Evolutionary conservation across 2,329 filamentous ascomycete species (phyloP).

Genomic region (Aspergillus tanneri): DNA sequence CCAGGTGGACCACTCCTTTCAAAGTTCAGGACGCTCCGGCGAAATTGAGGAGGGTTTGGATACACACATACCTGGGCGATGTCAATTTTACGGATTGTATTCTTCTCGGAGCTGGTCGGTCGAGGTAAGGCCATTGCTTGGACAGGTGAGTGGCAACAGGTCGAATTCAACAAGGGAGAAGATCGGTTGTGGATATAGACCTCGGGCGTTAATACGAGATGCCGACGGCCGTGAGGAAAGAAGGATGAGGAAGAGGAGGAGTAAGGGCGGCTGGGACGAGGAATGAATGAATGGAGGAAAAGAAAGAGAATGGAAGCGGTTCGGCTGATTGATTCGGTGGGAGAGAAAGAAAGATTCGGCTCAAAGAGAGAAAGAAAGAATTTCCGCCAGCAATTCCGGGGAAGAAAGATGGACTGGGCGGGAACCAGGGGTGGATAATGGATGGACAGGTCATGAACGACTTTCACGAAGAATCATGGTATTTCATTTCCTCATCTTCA

Average conservation of each 20-base stretch:
- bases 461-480: no score
- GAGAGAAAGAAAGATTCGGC: neutral
- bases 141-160: conserved; percentile 11
- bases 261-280: no score
- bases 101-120: conserved; percentile 37
- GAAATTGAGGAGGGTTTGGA: no score
- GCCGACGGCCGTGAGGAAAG: neutral
- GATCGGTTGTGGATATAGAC: conserved; percentile 2
- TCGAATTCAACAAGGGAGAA: conserved; percentile 13
- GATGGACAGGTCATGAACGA: no score
- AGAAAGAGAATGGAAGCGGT: neutral
- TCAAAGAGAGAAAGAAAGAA: conserved; percentile 3
- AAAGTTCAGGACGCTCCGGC: no score
- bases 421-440: no score
- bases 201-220: conserved; percentile 3
- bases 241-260: neutral
- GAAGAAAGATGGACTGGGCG: neutral
- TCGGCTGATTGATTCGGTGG: neutral
- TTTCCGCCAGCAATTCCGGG: no score
- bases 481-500: no score
- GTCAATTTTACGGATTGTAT: conserved; percentile 44
- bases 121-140: conserved; percentile 34
- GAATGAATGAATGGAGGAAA: neutral
- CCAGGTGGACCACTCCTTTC: no score
- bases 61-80: conserved; percentile 39